Percentiles rank a stretch among this genome's conserved stretches.
Conservation (phyloP, 139 green algal genomes). For the Desmodesmus armatus region DNA sequence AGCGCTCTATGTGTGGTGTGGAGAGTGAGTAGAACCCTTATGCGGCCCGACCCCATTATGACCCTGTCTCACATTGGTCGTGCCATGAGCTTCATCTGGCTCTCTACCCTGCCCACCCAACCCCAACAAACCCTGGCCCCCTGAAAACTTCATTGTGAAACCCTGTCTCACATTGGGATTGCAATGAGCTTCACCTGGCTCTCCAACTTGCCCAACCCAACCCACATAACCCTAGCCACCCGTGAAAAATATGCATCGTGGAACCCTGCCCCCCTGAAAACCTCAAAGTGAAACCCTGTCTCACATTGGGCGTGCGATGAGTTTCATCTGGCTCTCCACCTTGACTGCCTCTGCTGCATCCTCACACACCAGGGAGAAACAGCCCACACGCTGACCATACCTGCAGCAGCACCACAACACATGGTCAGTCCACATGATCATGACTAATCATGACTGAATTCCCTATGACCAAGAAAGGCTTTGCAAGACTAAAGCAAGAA, state of each 20-base stretch:
- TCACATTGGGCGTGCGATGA: slow-evolving; percentile 68
- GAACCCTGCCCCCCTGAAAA: background rate
- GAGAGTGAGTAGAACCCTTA: too few species aligned
- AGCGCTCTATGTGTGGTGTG: too few species aligned
- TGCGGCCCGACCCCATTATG: too few species aligned
- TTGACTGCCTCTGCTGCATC: slow-evolving; percentile 46
- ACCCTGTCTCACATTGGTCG: slow-evolving; percentile 76
- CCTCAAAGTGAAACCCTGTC: background rate
- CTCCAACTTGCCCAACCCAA: background rate
- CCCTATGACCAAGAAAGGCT: too few species aligned
- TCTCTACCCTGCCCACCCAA: slow-evolving; percentile 57
- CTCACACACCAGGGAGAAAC: slow-evolving; percentile 69
- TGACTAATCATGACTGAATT: background rate
- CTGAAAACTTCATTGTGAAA: background rate
- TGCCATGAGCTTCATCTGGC: slow-evolving; percentile 53
- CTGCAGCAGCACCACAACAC: background rate
- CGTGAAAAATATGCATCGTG: too few species aligned
- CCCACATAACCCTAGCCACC: too few species aligned
- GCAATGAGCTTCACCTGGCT: background rate
- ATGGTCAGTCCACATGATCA: background rate
- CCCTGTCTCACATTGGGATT: too few species aligned
- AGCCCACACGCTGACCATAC: slow-evolving; percentile 54
- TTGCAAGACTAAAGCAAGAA: too few species aligned
- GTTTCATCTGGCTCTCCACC: slow-evolving; percentile 59
- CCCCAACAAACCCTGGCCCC: too few species aligned